These are phyloP conservation scores for Pseudogymnoascus destructans DNA, from an alignment of 2,329 filamentous ascomycete genomes.

Conservation along the genomic window DNA sequence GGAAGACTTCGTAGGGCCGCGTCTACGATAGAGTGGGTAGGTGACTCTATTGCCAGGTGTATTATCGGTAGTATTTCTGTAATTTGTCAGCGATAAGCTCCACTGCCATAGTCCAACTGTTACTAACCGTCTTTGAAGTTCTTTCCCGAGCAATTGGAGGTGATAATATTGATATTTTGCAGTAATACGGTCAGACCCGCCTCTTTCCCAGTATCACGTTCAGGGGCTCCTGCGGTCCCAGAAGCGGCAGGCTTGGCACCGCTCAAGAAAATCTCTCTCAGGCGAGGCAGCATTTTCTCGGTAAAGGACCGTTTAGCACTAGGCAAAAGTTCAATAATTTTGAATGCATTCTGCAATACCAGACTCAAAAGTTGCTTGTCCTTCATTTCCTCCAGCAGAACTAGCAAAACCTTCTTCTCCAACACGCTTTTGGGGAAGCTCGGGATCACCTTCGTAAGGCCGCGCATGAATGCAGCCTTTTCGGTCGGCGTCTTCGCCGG, in stretches of 20 bases:
- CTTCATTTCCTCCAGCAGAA: conserved; percentile 83
- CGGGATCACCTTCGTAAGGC: conserved; percentile 71
- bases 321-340: conserved; percentile 68
- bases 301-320: conserved; percentile 66
- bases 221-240: conserved; percentile 35
- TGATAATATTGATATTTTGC: conserved; percentile 64
- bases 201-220: conserved; percentile 73
- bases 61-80: conserved; percentile 80
- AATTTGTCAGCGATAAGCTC: conserved; percentile 18
- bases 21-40: conserved; percentile 81
- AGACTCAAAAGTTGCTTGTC: conserved; percentile 75
- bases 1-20: conserved; percentile 68
- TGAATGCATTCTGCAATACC: conserved; percentile 85
- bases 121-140: conserved; percentile 82
- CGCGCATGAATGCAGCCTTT: conserved; percentile 83
- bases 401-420: conserved; percentile 86
- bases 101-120: neutral
- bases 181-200: conserved; percentile 84
- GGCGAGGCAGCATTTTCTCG: conserved; percentile 70
- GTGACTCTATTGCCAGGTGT: conserved; percentile 69
- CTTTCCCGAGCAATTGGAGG: conserved; percentile 72
- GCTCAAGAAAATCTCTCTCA: conserved; percentile 70
- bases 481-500: conserved; percentile 86
- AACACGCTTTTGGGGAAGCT: conserved; percentile 90
- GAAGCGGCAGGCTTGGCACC: conserved; percentile 37